Evolutionary conservation across 441 rosid genomes (phyloP).

Genomic region (Erysimum pusillum): DNA sequence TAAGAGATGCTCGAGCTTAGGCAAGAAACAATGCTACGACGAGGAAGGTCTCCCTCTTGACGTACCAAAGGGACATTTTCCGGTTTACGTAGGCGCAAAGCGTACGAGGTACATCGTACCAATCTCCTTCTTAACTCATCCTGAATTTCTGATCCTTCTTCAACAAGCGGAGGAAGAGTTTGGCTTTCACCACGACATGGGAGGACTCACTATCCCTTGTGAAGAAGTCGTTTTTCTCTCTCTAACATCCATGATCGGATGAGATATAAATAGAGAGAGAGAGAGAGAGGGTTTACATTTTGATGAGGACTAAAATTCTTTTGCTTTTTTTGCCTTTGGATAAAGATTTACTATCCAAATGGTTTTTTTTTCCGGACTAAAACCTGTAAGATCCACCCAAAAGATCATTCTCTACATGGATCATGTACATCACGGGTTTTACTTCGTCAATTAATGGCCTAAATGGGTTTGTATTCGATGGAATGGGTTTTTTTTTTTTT

Average conservation of each 20-base stretch:
- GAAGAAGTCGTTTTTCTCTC: conserved; percentile 93
- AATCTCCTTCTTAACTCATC: conserved; percentile 75
- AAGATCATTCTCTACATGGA: conserved; percentile 36
- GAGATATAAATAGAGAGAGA: conserved; percentile 34
- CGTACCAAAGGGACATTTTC: conserved; percentile 96
- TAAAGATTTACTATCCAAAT: conserved; percentile 42
- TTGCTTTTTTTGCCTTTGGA: conserved; percentile 46
- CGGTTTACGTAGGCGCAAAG: conserved; percentile 87
- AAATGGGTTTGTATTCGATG: conserved; percentile 33
- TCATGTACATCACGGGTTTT: conserved; percentile 48
- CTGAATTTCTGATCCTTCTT: conserved; percentile 81
- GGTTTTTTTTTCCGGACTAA: conserved; percentile 43
- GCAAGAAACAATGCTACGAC: conserved; percentile 70
- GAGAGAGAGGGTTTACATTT: conserved; percentile 32
- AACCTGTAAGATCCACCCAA: conserved; percentile 39
- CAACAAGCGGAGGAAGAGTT: conserved; percentile 93
- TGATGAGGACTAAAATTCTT: conserved; percentile 36
- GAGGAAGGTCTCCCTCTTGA: conserved; percentile 80
- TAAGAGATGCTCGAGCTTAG: conserved; percentile 88
- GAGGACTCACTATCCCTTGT: conserved; percentile 90
- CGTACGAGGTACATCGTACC: conserved; percentile 79
- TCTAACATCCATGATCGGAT: conserved; percentile 77
- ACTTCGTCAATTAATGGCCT: conserved; percentile 35
- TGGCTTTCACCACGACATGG: conserved; percentile 93
- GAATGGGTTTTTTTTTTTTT: neutral